phyloP scores from a whole-genome alignment of 2,329 filamentous ascomycete genomes.

The Cordyceps javanica region DNA sequence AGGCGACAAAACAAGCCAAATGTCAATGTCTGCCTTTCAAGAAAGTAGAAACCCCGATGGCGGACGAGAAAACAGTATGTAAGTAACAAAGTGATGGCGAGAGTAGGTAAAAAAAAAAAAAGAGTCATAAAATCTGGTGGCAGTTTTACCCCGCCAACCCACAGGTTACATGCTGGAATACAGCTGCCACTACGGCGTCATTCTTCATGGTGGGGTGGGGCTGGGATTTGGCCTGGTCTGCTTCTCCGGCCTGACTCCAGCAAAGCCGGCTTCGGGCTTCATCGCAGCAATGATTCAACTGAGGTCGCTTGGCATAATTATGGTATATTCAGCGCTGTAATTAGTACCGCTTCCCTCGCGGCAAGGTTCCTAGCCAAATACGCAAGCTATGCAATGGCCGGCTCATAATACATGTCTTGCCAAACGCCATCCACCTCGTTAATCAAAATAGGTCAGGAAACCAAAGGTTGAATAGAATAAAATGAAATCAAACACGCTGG shows the following conservation, averaged over 20 bases:
- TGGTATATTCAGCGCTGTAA: conserved; percentile 7
- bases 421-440: conserved; percentile 9
- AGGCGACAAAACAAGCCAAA: background rate
- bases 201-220: conserved; percentile 1
- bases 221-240: background rate
- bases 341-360: conserved; percentile 4
- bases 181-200: background rate
- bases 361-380: conserved; percentile 3
- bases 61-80: background rate
- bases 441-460: background rate
- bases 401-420: conserved; percentile 2
- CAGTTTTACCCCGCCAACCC: conserved; percentile 10
- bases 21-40: too few relatives aligned
- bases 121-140: conserved; percentile 8
- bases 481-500: background rate
- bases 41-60: background rate
- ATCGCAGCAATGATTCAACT: background rate
- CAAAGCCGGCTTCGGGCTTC: background rate
- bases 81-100: background rate
- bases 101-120: background rate
- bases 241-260: background rate
- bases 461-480: background rate
- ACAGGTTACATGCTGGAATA: background rate
- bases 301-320: background rate
- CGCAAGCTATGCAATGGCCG: background rate